phyloP scores from a whole-genome alignment of 169 alveolate genomes.

The Babesia ovata region DNA sequence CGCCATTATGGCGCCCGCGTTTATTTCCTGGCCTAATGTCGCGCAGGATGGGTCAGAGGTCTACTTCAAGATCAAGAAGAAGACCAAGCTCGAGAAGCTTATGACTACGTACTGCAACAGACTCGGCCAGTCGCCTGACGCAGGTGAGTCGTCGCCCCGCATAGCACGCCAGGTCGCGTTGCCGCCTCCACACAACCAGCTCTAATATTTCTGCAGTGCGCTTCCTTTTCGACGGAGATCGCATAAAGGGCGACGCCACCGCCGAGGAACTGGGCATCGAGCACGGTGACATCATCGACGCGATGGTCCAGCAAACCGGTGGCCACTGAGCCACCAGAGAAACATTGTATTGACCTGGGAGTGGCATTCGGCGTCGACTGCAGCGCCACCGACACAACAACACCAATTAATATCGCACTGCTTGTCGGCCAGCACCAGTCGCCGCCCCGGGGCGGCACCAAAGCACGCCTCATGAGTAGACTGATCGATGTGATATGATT shows the following conservation, averaged over 20 bases:
- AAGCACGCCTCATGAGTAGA: no score
- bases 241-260: constrained; percentile 92
- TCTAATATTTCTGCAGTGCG: constrained; percentile 84
- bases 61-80: constrained; percentile 92
- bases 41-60: constrained; percentile 94
- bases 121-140: constrained; percentile 89
- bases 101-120: constrained; percentile 97
- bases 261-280: constrained; percentile 94
- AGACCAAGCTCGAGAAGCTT: constrained; percentile 93
- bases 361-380: no score
- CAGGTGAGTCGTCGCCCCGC: constrained; percentile 61
- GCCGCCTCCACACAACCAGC: not conserved
- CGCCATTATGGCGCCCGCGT: not conserved
- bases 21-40: constrained; percentile 35
- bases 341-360: no score
- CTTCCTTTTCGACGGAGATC: constrained; percentile 96
- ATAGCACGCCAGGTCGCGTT: not conserved
- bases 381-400: no score
- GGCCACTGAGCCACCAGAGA: constrained; percentile 69
- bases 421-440: no score
- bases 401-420: no score
- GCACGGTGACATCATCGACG: constrained; percentile 96
- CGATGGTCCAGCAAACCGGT: constrained; percentile 98
- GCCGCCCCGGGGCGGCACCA: no score
- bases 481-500: no score